A percentile compares a stretch with the other conserved stretches of the same genome.
phyloP scores from a whole-genome alignment of 169 alveolate genomes.

The Eimeria falciformis region DNA sequence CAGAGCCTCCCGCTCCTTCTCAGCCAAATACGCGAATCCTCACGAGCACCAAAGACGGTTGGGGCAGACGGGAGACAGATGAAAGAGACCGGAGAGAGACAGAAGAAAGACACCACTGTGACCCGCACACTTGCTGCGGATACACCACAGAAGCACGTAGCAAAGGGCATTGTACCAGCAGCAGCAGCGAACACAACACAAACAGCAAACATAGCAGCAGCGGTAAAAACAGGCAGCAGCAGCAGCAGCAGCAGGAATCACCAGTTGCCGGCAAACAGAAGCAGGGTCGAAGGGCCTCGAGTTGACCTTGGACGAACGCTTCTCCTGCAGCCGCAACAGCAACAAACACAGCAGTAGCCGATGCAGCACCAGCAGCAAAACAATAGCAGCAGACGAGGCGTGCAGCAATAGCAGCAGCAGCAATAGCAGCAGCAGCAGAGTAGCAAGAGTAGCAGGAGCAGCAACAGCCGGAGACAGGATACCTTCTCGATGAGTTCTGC shows the following conservation, averaged over 20 bases:
- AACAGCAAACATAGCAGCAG: neutral
- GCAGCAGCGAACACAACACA: neutral
- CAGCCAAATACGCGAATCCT: too few relatives aligned
- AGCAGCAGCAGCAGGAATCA: too few relatives aligned
- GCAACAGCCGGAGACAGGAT: constrained; percentile 67
- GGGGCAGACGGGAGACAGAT: too few relatives aligned
- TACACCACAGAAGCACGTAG: too few relatives aligned
- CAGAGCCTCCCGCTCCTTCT: too few relatives aligned
- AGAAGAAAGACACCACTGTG: too few relatives aligned
- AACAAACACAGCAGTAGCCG: too few relatives aligned
- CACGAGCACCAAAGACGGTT: too few relatives aligned
- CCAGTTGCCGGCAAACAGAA: constrained; percentile 15
- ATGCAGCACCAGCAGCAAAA: constrained; percentile 75
- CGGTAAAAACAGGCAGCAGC: too few relatives aligned
- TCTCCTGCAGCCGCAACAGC: constrained; percentile 83
- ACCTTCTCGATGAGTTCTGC: constrained; percentile 76
- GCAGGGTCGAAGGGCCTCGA: constrained; percentile 45
- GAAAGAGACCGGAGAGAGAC: too few relatives aligned
- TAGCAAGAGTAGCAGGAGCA: constrained; percentile 76
- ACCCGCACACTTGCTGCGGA: too few relatives aligned
- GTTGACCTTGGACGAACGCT: constrained; percentile 84
- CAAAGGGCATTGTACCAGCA: too few relatives aligned
- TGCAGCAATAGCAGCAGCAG: constrained; percentile 49
- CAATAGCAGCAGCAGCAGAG: neutral
- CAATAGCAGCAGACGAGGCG: neutral